Evolutionary conservation across 2,329 filamentous ascomycete genomes (phyloP).

Genomic region (Achaetomium macrosporum): DNA sequence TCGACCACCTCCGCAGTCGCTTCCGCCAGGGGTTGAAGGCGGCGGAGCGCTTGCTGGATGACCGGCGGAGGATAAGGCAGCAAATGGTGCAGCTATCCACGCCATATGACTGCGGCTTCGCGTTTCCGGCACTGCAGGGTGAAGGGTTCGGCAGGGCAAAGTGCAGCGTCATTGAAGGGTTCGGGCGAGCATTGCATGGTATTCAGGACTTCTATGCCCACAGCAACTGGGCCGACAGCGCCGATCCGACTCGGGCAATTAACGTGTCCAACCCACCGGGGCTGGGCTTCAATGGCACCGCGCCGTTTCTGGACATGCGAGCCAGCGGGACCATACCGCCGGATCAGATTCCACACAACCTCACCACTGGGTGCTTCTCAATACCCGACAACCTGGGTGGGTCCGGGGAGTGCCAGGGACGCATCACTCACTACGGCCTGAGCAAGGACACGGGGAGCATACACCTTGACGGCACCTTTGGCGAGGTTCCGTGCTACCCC

Average conservation of each 20-base stretch:
- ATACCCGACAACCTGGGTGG: constrained; percentile 19
- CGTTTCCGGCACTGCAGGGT: constrained; percentile 17
- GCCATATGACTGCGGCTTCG: constrained; percentile 20
- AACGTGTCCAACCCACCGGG: constrained; percentile 21
- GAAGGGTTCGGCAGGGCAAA: constrained; percentile 19
- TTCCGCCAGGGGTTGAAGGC: constrained; percentile 18
- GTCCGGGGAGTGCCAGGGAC: constrained; percentile 16
- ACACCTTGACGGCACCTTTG: constrained; percentile 19
- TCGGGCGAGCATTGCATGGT: constrained; percentile 21
- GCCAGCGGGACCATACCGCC: constrained; percentile 14
- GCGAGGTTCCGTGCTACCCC: constrained; percentile 13
- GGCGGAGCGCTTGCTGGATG: constrained; percentile 15
- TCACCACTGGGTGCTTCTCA: constrained; percentile 22
- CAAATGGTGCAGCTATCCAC: constrained; percentile 18
- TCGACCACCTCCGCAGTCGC: constrained; percentile 22
- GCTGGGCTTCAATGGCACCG: constrained; percentile 16
- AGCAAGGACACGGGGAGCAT: constrained; percentile 24
- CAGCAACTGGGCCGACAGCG: constrained; percentile 23
- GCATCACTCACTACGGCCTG: constrained; percentile 20
- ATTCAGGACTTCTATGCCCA: constrained; percentile 25
- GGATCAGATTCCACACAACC: constrained; percentile 18
- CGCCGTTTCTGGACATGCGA: constrained; percentile 20
- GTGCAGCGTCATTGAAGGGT: constrained; percentile 19
- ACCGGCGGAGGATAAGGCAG: constrained; percentile 13
- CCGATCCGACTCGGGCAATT: constrained; percentile 18